These are phyloP conservation scores for Fragaria iinumae DNA, from an alignment of 306 rosid genomes.

Conservation along the genomic window DNA sequence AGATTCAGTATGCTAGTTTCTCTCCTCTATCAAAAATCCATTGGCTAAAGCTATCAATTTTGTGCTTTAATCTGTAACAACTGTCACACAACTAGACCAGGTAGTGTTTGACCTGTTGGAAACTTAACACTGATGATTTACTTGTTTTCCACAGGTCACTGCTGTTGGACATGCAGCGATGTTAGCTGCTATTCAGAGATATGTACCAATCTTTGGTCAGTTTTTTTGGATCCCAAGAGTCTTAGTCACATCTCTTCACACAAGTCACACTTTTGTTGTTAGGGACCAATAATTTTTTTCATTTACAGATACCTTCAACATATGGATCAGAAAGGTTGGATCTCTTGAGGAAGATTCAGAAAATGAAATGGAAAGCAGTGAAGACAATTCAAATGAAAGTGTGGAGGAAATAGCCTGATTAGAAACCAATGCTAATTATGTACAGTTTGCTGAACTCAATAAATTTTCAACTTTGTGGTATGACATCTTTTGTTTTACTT, in stretches of 20 bases:
- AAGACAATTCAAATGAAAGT: constrained; percentile 44
- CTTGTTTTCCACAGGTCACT: constrained; percentile 65
- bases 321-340: constrained; percentile 94
- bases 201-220: constrained; percentile 88
- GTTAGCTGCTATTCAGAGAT: constrained; percentile 98
- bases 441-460: constrained; percentile 44
- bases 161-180: constrained; percentile 99
- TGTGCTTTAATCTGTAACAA: not conserved
- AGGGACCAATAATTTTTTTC: constrained; percentile 7
- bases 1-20: not conserved
- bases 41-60: not conserved
- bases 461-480: constrained; percentile 32
- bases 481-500: constrained; percentile 24
- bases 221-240: constrained; percentile 12
- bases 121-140: constrained; percentile 19
- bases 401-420: constrained; percentile 54
- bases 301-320: constrained; percentile 86
- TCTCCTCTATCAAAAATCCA: not conserved
- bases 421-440: constrained; percentile 39
- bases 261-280: not conserved
- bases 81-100: not conserved
- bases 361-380: constrained; percentile 65
- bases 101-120: constrained; percentile 21
- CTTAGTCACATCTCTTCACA: constrained; percentile 11
- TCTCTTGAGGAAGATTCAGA: constrained; percentile 91